Percentiles rank a stretch among this genome's conserved stretches.
Conservation (phyloP, 2,329 filamentous ascomycete genomes). For the Aureobasidium melanogenum region DNA sequence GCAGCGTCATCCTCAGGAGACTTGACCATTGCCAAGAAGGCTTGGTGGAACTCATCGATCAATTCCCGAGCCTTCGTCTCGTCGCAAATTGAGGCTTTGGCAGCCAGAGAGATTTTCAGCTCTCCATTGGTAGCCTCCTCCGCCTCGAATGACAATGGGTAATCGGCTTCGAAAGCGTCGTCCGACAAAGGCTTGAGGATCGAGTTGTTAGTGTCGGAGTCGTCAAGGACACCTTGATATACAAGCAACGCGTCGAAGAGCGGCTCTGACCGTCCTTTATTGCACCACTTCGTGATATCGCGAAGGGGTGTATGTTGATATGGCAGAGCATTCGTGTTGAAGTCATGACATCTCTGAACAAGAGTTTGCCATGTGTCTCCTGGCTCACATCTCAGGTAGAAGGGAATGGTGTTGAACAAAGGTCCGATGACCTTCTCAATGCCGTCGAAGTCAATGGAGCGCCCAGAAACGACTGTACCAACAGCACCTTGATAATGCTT, state of each 20-base stretch:
- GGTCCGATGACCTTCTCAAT: constrained; percentile 67
- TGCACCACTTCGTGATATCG: constrained; percentile 72
- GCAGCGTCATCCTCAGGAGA: constrained; percentile 23
- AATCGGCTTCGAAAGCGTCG: constrained; percentile 45
- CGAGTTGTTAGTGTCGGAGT: neutral
- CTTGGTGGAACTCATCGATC: constrained; percentile 34
- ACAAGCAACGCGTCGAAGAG: constrained; percentile 78
- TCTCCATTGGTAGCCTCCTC: constrained; percentile 41
- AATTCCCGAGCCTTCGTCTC: constrained; percentile 29
- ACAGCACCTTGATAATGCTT: constrained; percentile 41
- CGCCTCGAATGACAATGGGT: constrained; percentile 69
- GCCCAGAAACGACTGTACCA: constrained; percentile 71
- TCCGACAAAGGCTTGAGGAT: constrained; percentile 10
- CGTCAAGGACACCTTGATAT: constrained; percentile 50
- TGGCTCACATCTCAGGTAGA: constrained; percentile 41
- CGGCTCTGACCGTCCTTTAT: constrained; percentile 42
- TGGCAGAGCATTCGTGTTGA: constrained; percentile 57
- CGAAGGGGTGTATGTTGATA: constrained; percentile 75
- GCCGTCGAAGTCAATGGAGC: constrained; percentile 58
- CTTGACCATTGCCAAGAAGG: constrained; percentile 28
- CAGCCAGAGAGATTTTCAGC: constrained; percentile 52
- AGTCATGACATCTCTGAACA: constrained; percentile 58
- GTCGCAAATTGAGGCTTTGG: constrained; percentile 40
- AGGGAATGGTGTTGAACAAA: constrained; percentile 83
- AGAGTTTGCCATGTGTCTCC: constrained; percentile 51